phyloP scores from a whole-genome alignment of 306 rosid species.

The Prunus dulcis region DNA sequence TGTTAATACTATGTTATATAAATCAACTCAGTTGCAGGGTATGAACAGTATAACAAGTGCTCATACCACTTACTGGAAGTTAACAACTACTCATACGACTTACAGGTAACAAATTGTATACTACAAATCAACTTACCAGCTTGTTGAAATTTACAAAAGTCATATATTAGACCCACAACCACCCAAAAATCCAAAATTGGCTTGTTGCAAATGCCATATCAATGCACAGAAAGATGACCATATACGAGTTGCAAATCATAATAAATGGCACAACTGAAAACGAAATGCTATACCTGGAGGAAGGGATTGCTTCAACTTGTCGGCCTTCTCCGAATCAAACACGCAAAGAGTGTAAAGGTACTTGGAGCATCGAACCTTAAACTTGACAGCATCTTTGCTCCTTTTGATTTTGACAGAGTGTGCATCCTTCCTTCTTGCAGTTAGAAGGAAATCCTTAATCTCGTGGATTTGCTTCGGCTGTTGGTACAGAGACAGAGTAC shows the following conservation, averaged over 20 bases:
- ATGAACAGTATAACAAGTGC: too few relatives aligned
- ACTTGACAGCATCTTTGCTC: constrained; percentile 80
- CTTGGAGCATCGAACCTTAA: constrained; percentile 86
- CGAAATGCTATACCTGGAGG: constrained; percentile 58
- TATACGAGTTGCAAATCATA: too few relatives aligned
- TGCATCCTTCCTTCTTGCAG: constrained; percentile 87
- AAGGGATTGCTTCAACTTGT: constrained; percentile 89
- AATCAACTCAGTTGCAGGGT: too few relatives aligned
- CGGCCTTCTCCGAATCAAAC: constrained; percentile 73
- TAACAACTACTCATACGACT: too few relatives aligned
- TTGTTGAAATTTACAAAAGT: too few relatives aligned
- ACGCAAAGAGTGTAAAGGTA: constrained; percentile 90
- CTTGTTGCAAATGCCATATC: too few relatives aligned
- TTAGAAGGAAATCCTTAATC: constrained; percentile 91
- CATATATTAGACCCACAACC: too few relatives aligned
- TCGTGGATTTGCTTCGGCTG: constrained; percentile 93
- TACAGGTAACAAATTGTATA: too few relatives aligned
- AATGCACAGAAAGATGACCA: neutral
- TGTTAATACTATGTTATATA: too few relatives aligned
- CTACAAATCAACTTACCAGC: too few relatives aligned
- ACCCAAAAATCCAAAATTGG: too few relatives aligned
- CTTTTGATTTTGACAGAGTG: constrained; percentile 77
- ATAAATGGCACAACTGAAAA: neutral
- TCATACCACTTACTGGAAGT: too few relatives aligned
- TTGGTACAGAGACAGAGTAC: neutral